phyloP scores from a whole-genome alignment of 1,284 basidiomycete species.

The Anthracocystis walkeri region DNA sequence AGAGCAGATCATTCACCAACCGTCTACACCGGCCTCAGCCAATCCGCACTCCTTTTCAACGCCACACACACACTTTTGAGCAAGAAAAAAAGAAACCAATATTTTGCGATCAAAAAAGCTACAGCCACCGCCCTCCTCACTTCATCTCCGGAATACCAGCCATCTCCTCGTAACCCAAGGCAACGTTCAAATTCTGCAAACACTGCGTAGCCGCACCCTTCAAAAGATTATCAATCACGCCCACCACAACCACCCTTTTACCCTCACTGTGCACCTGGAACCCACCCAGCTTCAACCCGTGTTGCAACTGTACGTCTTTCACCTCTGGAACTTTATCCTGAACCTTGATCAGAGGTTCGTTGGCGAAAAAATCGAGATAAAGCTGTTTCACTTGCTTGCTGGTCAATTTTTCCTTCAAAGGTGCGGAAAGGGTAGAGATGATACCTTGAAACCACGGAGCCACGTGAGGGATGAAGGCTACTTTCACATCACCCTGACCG shows the following conservation, averaged over 20 bases:
- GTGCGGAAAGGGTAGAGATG: constrained; percentile 84
- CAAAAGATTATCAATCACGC: constrained; percentile 84
- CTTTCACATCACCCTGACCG: constrained; percentile 72
- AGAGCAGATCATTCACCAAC: too few relatives aligned
- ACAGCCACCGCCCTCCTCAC: constrained; percentile 2
- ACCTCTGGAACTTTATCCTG: constrained; percentile 81
- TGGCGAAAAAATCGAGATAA: constrained; percentile 82
- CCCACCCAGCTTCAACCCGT: constrained; percentile 91
- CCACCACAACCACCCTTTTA: constrained; percentile 87
- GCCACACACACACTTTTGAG: too few relatives aligned
- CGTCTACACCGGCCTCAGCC: too few relatives aligned
- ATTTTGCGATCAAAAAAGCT: too few relatives aligned
- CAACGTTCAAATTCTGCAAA: constrained; percentile 95
- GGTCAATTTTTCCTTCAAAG: constrained; percentile 76
- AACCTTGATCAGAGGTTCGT: constrained; percentile 80
- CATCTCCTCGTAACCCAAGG: constrained; percentile 90
- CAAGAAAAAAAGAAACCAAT: too few relatives aligned
- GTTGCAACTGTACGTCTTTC: constrained; percentile 80
- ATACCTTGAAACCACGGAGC: constrained; percentile 98
- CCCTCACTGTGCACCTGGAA: constrained; percentile 91
- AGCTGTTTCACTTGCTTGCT: constrained; percentile 81
- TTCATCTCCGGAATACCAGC: constrained; percentile 77
- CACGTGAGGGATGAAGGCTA: constrained; percentile 89
- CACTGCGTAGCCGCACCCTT: constrained; percentile 99
- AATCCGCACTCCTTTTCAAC: too few relatives aligned